These are phyloP conservation scores for Candida coquimbonensis DNA, from an alignment of 805 yeast species.

Conservation along the genomic window DNA sequence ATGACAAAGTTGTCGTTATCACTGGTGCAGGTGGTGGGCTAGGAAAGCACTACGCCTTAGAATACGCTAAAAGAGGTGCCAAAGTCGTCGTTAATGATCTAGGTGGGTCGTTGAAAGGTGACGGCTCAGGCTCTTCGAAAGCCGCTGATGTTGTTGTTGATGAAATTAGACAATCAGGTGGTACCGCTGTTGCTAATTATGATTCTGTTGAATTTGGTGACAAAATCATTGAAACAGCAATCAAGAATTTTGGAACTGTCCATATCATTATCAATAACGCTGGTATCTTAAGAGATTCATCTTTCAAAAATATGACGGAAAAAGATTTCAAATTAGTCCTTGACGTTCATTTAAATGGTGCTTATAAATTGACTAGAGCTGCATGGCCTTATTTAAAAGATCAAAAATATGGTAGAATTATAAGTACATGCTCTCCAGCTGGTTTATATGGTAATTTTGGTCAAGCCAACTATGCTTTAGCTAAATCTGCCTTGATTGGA, in stretches of 20 bases:
- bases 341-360: conserved; percentile 86
- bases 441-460: conserved; percentile 97
- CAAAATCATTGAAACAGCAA: conserved; percentile 77
- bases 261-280: conserved; percentile 91
- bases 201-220: conserved; percentile 86
- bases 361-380: conserved; percentile 74
- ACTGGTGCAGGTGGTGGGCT: conserved; percentile 99
- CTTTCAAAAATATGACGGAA: conserved; percentile 80
- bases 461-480: conserved; percentile 92
- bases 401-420: conserved; percentile 81
- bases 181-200: conserved; percentile 88
- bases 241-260: conserved; percentile 80
- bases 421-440: conserved; percentile 96
- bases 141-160: conserved; percentile 89
- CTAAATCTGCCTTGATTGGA: conserved; percentile 85
- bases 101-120: conserved; percentile 77
- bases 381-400: conserved; percentile 88
- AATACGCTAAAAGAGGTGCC: conserved; percentile 87
- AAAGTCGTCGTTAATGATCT: conserved; percentile 92
- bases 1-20: conserved; percentile 83
- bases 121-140: conserved; percentile 50
- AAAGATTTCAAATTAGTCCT: conserved; percentile 73
- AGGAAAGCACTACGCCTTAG: conserved; percentile 82
- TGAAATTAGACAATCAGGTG: conserved; percentile 71
- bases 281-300: conserved; percentile 84